Conservation (phyloP, 2,329 filamentous ascomycete species). For the Fusarium ambrosium region DNA sequence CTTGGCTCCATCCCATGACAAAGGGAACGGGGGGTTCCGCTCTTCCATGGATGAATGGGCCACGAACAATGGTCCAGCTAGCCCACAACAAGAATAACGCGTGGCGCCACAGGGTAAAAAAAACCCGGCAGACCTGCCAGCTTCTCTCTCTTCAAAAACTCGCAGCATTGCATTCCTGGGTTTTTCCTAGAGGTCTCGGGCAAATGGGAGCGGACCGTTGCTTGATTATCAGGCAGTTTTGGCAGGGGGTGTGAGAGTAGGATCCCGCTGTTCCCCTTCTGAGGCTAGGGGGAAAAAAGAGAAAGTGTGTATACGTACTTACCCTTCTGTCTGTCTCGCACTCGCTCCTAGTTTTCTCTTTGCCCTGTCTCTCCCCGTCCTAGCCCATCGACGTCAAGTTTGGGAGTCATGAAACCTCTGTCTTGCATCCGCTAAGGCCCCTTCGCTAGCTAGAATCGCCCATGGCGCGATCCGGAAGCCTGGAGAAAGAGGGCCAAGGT, state of each 20-base stretch:
- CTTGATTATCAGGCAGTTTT: constrained; percentile 1
- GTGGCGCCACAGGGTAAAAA: neutral
- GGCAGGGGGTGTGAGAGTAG: neutral
- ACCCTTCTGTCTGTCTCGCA: neutral
- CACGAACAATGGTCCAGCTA: neutral
- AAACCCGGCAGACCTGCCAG: neutral
- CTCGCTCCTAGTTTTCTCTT: neutral
- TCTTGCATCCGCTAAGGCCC: constrained; percentile 6
- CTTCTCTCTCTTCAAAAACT: neutral
- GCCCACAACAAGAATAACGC: neutral
- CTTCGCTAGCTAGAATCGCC: neutral
- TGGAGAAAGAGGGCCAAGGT: neutral
- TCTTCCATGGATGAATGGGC: neutral
- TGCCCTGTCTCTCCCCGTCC: neutral
- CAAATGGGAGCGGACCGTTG: constrained; percentile 6
- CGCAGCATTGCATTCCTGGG: neutral
- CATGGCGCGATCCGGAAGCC: constrained; percentile 1
- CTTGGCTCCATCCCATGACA: neutral
- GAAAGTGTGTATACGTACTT: neutral
- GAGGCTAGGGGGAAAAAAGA: neutral
- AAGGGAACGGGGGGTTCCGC: neutral
- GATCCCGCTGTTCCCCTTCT: neutral
- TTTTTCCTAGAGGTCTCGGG: neutral
- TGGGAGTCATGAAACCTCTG: constrained; percentile 1
- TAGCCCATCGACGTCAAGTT: constrained; percentile 2